Conservation (phyloP, 1,284 basidiomycete species). For the Puccinia sorghi region DNA sequence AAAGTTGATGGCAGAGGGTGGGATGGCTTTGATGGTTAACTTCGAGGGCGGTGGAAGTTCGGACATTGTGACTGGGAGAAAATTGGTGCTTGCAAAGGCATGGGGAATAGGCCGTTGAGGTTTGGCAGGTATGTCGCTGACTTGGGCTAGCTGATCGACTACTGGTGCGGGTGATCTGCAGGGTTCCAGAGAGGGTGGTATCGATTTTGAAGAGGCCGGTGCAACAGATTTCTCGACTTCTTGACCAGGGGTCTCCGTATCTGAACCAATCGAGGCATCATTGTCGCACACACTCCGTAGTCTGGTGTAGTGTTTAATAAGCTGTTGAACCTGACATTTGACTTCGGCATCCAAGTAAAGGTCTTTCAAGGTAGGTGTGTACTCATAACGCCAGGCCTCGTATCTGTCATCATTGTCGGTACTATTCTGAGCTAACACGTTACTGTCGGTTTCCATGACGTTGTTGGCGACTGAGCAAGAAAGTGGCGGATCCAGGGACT, state of each 20-base stretch:
- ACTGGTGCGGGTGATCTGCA: constrained; percentile 13
- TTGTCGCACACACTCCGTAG: constrained; percentile 6
- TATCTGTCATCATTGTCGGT: constrained; percentile 53
- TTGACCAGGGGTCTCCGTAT: constrained; percentile 5
- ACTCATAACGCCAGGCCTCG: constrained; percentile 56
- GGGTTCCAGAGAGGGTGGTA: background rate
- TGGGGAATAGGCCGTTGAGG: constrained; percentile 10
- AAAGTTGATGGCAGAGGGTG: constrained; percentile 50
- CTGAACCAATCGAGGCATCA: background rate
- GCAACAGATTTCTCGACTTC: background rate
- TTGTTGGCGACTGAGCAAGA: background rate
- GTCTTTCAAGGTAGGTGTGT: constrained; percentile 52
- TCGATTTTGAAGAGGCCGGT: background rate
- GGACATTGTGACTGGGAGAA: constrained; percentile 38
- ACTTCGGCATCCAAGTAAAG: constrained; percentile 37
- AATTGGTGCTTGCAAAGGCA: constrained; percentile 22
- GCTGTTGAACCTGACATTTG: constrained; percentile 32
- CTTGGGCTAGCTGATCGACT: background rate
- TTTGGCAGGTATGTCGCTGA: constrained; percentile 10
- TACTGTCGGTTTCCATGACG: constrained; percentile 20
- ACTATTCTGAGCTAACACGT: background rate
- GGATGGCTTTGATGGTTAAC: constrained; percentile 33
- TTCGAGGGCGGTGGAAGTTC: constrained; percentile 51
- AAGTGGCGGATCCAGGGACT: constrained; percentile 9
- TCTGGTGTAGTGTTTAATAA: constrained; percentile 15